These are phyloP conservation scores for Stropharia rugosoannulata DNA, from an alignment of 768 basidiomycete species.

Conservation along the genomic window DNA sequence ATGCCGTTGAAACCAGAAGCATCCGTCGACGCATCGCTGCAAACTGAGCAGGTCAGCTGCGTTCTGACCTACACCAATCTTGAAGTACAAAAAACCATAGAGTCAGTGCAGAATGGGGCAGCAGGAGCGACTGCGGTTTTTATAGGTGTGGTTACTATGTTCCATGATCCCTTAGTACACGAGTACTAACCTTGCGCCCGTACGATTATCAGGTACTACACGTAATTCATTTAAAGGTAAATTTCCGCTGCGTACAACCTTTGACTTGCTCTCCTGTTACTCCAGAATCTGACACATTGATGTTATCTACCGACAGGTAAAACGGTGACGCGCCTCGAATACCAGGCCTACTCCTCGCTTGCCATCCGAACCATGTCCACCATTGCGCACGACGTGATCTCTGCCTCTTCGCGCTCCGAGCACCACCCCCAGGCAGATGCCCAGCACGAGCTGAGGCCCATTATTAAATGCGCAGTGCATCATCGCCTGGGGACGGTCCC, in stretches of 20 bases:
- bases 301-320: slow-evolving; percentile 46
- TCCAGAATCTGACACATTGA: neutral
- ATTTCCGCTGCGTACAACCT: neutral
- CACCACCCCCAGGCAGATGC: slow-evolving; percentile 31
- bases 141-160: slow-evolving; percentile 45
- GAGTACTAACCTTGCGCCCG: neutral
- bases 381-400: slow-evolving; percentile 50
- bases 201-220: slow-evolving; percentile 52
- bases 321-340: slow-evolving; percentile 70
- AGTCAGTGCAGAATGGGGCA: slow-evolving; percentile 57
- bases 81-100: slow-evolving; percentile 55
- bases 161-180: neutral
- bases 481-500: slow-evolving; percentile 80
- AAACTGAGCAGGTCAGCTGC: slow-evolving; percentile 48
- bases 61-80: slow-evolving; percentile 60
- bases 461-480: slow-evolving; percentile 62
- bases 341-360: slow-evolving; percentile 80
- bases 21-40: slow-evolving; percentile 42
- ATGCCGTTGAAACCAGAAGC: slow-evolving; percentile 28
- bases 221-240: slow-evolving; percentile 83
- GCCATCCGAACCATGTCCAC: slow-evolving; percentile 75
- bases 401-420: slow-evolving; percentile 40
- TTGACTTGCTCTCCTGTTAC: neutral
- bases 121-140: slow-evolving; percentile 78
- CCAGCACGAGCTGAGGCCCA: neutral